Evolutionary conservation across 2,329 filamentous ascomycete genomes (phyloP).

Genomic region (Nectriaceae sp.): DNA sequence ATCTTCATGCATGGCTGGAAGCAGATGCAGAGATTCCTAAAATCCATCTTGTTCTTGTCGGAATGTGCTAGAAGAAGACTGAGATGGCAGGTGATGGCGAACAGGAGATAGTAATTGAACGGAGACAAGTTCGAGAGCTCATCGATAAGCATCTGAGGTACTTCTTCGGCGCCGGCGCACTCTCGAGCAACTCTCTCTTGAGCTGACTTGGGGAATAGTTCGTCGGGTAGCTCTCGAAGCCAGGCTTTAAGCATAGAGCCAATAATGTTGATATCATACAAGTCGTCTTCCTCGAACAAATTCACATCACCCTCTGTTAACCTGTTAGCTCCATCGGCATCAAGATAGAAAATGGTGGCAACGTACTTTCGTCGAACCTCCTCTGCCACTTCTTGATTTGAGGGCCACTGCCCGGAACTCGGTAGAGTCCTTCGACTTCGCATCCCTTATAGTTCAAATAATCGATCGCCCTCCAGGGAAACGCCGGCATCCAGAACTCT

Average conservation of each 20-base stretch:
- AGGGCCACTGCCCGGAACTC: constrained; percentile 85
- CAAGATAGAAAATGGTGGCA: background rate
- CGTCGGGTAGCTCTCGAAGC: constrained; percentile 92
- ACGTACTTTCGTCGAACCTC: constrained; percentile 79
- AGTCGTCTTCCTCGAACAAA: constrained; percentile 80
- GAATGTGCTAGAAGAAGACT: constrained; percentile 88
- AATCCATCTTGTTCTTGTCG: constrained; percentile 98
- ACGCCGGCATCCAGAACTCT: constrained; percentile 97
- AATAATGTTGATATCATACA: constrained; percentile 96
- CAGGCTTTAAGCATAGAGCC: constrained; percentile 96
- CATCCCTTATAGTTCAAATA: constrained; percentile 94
- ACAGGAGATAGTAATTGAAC: constrained; percentile 96
- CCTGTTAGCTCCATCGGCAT: constrained; percentile 7
- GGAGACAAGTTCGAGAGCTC: constrained; percentile 92
- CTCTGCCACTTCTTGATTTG: constrained; percentile 94
- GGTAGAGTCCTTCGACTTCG: constrained; percentile 90
- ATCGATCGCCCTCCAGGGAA: constrained; percentile 94
- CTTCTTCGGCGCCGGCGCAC: constrained; percentile 75
- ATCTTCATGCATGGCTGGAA: constrained; percentile 98
- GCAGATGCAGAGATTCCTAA: constrained; percentile 92
- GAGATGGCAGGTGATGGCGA: constrained; percentile 95
- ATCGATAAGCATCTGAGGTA: constrained; percentile 84
- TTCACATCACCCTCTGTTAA: constrained; percentile 79
- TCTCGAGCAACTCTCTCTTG: constrained; percentile 81
- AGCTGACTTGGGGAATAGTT: constrained; percentile 82